Base-by-base conservation (phyloP, 257 asterid genomes). In the Forsythia suspensa region DNA sequence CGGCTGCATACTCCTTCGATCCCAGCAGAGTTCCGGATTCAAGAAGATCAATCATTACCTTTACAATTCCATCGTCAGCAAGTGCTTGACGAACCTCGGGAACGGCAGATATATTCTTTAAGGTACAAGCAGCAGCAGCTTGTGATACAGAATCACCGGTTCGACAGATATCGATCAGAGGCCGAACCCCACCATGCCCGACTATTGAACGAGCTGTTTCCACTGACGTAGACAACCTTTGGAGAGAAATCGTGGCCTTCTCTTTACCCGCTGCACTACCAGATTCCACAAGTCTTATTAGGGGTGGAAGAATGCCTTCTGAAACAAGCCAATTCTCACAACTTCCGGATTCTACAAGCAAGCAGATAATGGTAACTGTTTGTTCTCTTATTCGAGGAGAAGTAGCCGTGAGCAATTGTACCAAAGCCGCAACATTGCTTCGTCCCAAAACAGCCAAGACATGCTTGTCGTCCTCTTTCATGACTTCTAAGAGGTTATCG, bases 1-100 rank as follows among this genome's bases (percentile, higher is more conserved):
- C 97, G 1, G 97, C 94, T 0, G 98, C 99, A 11, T 93, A 87
- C 77, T 93, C 98, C 72, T 92, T 95, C 0, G 99, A 84, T 46
- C 97, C 99, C 51, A 90, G 66, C 5, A 89, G 78, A 24, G 91
- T 86, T 76, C 97, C 96, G 63, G 82, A 80, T 59, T 92, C 94
- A 0, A 95, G 88, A 72, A 95, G 96, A 80, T 83, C 52, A 34
- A 95, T 87, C 94, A 88, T 93, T 57, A 85, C 86, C 46, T 78
- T 85, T 15, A 91, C 89, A 34, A 89, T 86, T 67, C 97, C 98
- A 84, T 92, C 97, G n/a, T 92, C 94, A 0, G 91, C 94, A 0
- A 95, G 89, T 0, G 85, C 83, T 73, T 85, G 89, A 8, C 92
- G 88, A 3, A 88, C 87, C 80, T 95, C 97, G 0, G 95, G 94